Conservation (phyloP, 495 filamentous ascomycete genomes). For the Glonium stellatum region DNA sequence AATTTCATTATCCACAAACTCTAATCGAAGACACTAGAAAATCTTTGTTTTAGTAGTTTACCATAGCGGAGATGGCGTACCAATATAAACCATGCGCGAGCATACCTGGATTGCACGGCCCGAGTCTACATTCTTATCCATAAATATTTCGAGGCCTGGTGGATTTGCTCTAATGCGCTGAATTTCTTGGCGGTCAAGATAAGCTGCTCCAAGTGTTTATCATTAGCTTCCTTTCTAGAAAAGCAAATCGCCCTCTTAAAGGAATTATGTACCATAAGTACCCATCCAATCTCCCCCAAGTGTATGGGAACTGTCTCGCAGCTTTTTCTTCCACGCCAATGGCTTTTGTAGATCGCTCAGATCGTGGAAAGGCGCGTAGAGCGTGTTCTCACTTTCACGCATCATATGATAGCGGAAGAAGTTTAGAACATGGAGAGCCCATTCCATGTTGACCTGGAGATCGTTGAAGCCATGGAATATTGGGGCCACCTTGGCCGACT, state of each 20-base stretch:
- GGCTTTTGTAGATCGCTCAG: constrained; percentile 21
- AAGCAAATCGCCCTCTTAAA: too few relatives aligned
- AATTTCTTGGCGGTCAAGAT: constrained; percentile 23
- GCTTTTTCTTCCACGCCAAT: constrained; percentile 21
- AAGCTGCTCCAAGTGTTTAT: constrained; percentile 11
- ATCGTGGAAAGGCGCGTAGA: constrained; percentile 18
- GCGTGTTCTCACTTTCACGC: constrained; percentile 17
- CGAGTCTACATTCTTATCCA: constrained; percentile 19
- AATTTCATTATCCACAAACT: neutral
- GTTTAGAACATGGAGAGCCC: constrained; percentile 32
- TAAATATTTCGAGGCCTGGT: constrained; percentile 6
- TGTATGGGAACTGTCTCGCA: constrained; percentile 10
- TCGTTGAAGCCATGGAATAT: constrained; percentile 29
- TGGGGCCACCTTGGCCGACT: constrained; percentile 7
- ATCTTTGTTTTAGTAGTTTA: too few relatives aligned
- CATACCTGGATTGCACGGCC: too few relatives aligned
- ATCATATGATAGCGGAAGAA: constrained; percentile 38
- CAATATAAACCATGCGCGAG: too few relatives aligned
- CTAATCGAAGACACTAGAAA: too few relatives aligned
- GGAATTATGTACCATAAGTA: constrained; percentile 22
- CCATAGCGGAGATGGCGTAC: too few relatives aligned
- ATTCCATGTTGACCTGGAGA: constrained; percentile 29
- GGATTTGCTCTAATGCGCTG: constrained; percentile 7
- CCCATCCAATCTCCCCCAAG: constrained; percentile 35
- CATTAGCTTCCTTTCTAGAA: too few relatives aligned